phyloP scores from a whole-genome alignment of 768 basidiomycete species.

The Tylopilus balloui region DNA sequence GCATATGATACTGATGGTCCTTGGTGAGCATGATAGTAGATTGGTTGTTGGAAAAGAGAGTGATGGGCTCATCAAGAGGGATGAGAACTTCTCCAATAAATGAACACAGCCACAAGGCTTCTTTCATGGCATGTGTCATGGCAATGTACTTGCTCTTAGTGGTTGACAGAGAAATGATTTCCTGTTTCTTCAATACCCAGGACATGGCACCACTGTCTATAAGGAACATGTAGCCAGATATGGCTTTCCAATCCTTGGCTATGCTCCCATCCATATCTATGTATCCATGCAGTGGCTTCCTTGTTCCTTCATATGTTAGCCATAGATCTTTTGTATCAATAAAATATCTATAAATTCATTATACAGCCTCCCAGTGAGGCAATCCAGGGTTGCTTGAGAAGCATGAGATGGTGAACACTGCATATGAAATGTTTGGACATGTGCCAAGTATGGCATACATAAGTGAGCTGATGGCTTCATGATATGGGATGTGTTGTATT shows the following conservation, averaged over 20 bases:
- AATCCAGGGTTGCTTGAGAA: background rate
- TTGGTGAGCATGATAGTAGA: background rate
- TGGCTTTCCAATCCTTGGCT: background rate
- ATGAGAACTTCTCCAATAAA: background rate
- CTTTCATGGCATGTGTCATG: background rate
- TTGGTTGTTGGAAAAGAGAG: background rate
- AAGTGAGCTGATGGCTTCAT: background rate
- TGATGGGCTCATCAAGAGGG: background rate
- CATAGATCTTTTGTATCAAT: background rate
- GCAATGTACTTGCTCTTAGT: background rate
- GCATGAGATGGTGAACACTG: background rate
- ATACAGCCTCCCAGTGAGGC: background rate
- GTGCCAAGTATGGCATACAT: conserved; percentile 3
- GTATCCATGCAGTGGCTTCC: background rate
- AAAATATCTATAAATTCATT: background rate
- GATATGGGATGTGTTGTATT: conserved; percentile 22
- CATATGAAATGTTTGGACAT: background rate
- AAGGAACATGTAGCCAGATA: background rate
- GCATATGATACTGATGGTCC: background rate
- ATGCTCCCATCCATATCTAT: background rate
- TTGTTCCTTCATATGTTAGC: background rate
- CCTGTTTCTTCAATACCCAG: background rate
- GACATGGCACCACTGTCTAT: background rate
- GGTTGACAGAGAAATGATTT: background rate
- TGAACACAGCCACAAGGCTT: background rate